Evolutionary conservation across 805 yeast species (phyloP), one percentile per base, ranked within the genome.

Genomic region (Wilhelminamyces savonicus): DNA sequence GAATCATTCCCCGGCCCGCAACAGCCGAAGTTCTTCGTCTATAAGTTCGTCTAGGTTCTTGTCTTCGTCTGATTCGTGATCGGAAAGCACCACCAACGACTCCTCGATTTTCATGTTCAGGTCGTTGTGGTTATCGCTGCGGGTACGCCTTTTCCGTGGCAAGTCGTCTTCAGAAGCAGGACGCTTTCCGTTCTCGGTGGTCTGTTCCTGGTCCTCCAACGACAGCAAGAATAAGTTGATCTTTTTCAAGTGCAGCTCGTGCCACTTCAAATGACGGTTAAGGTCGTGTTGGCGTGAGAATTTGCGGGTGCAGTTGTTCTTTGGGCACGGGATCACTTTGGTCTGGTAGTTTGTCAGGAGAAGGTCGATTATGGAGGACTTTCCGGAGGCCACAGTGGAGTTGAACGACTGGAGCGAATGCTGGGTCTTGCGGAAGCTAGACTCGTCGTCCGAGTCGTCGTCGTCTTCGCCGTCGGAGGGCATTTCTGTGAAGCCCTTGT

Each of bases 261-360:
- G 81, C 80, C 80, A 75, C 23, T 47, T 51, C 28, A 74, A 37
- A 44, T 75, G 82, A 24, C 78, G 57, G 12, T 49, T 41, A 16
- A 74, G 43, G 43, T 73, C 79, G 40, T 61, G 61, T 0, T 64
- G 61, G 36, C 69, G 65, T 29, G 63, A 62, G 46, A 80, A 80
- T 5, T 60, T 56, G 34, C 85, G 60, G 20, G 54, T 55, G 48
- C 88, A 80, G 24, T 64, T 64, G 3, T 43, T 49, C 35, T 59
- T 69, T 0, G 74, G 64, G 44, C 87, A 80, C 0, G 43, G 30
- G 1, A 66, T 44, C 26, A 41, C 56, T 23, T 61, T 60, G 8
- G 50, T 42, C 7, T 54, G 48, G 24, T 53, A 57, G 41, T 66
- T 69, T 13, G 47, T 44, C 41, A 55, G 49, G 14, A 71, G 47